Percentiles rank a stretch among this genome's conserved stretches.
phyloP scores from a whole-genome alignment of 2,329 filamentous ascomycete species.

The Fusarium marasasianum region DNA sequence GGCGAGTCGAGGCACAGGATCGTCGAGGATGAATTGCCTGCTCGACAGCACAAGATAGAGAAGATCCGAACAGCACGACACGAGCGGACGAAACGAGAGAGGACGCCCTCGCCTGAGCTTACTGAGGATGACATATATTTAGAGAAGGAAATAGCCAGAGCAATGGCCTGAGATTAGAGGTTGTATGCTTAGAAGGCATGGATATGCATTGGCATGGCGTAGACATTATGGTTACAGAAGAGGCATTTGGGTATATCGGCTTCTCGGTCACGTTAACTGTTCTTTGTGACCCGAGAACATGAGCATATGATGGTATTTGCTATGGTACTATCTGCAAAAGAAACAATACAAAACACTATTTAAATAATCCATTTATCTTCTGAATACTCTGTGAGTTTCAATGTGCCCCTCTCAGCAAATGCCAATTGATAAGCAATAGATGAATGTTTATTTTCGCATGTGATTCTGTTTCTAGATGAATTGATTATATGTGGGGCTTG shows the following conservation, averaged over 20 bases:
- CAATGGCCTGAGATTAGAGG: constrained; percentile 29
- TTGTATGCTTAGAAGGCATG: constrained; percentile 1
- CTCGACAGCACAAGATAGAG: not conserved
- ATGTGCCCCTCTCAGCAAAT: not conserved
- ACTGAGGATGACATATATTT: constrained; percentile 25
- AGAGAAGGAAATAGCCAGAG: constrained; percentile 31
- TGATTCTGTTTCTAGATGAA: constrained; percentile 4
- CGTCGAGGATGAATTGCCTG: not conserved
- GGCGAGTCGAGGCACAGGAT: constrained; percentile 13
- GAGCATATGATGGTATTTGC: constrained; percentile 12
- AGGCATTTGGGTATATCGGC: constrained; percentile 1
- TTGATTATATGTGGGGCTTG: not conserved
- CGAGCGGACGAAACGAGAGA: constrained; percentile 13
- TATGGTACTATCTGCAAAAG: constrained; percentile 2
- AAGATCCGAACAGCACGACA: not conserved
- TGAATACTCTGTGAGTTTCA: not conserved
- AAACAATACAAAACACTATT: not conserved
- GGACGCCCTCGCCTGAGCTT: constrained; percentile 7
- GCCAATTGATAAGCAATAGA: not conserved
- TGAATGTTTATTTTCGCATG: constrained; percentile 10
- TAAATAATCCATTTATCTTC: not conserved
- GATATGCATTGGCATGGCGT: constrained; percentile 12
- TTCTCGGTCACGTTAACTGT: not conserved
- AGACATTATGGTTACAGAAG: constrained; percentile 4
- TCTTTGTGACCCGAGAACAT: not conserved